Percentiles rank a stretch among this genome's conserved stretches.
phyloP scores from a whole-genome alignment of 1,139 yeast genomes.

The Magnusiomyces sp. region DNA sequence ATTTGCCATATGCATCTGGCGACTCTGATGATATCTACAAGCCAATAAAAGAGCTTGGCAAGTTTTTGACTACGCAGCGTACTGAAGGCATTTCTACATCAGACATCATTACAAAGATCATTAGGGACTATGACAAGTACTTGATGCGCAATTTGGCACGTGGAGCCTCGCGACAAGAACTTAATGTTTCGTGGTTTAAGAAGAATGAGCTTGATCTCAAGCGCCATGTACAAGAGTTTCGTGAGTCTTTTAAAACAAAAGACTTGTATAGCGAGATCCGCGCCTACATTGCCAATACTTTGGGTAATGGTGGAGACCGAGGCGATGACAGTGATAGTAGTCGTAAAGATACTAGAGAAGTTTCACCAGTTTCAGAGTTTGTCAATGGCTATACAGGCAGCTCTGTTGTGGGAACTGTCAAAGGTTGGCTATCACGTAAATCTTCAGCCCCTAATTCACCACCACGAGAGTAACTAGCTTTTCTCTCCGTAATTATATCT shows the following conservation, averaged over 20 bases:
- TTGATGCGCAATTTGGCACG: conserved; percentile 94
- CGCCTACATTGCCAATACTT: conserved; percentile 34
- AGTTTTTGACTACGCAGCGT: conserved; percentile 88
- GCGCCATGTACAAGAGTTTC: conserved; percentile 79
- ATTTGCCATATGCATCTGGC: conserved; percentile 82
- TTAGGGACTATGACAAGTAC: conserved; percentile 92
- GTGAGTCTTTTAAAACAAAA: conserved; percentile 74
- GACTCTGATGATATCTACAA: conserved; percentile 86
- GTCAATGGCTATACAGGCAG: conserved; percentile 52
- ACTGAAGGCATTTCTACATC: conserved; percentile 95
- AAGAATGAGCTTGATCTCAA: conserved; percentile 91
- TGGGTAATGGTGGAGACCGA: conserved; percentile 15
- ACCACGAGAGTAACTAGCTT: not conserved
- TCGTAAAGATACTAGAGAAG: conserved; percentile 10
- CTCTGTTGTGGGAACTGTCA: conserved; percentile 49
- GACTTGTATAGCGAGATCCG: conserved; percentile 77
- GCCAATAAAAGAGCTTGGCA: conserved; percentile 84
- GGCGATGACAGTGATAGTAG: conserved; percentile 5
- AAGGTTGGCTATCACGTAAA: conserved; percentile 56
- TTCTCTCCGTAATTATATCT: too few species aligned
- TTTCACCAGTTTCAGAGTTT: conserved; percentile 56
- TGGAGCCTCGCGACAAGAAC: conserved; percentile 93
- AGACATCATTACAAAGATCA: conserved; percentile 89
- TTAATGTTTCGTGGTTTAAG: conserved; percentile 94
- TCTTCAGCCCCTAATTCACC: conserved; percentile 15